Evolutionary conservation across 805 yeast species (phyloP).

Genomic region (Millerago galiae): DNA sequence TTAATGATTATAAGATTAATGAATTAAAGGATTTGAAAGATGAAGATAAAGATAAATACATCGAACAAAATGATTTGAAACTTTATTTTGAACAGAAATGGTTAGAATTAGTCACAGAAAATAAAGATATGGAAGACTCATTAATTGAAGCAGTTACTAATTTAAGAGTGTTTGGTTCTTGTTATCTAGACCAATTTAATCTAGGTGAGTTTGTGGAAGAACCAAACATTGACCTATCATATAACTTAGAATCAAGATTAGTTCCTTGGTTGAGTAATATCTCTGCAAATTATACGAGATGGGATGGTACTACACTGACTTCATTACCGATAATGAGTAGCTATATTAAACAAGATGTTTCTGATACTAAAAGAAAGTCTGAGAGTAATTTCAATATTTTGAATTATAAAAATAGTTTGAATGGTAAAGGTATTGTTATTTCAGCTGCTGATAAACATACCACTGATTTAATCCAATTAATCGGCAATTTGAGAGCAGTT

Average conservation of each 20-base stretch:
- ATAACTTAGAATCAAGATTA: constrained; percentile 30
- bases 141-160: constrained; percentile 21
- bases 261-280: constrained; percentile 34
- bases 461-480: constrained; percentile 21
- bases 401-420: constrained; percentile 21
- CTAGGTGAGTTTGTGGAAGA: background rate
- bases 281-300: constrained; percentile 32
- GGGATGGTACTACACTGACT: constrained; percentile 26
- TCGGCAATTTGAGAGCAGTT: constrained; percentile 35
- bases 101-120: constrained; percentile 12
- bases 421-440: constrained; percentile 30
- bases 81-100: constrained; percentile 7
- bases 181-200: constrained; percentile 21
- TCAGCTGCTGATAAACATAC: constrained; percentile 26
- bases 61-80: constrained; percentile 10
- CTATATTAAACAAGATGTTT: constrained; percentile 10
- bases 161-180: constrained; percentile 24
- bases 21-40: constrained; percentile 6
- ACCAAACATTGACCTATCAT: constrained; percentile 5
- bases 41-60: constrained; percentile 13
- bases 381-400: constrained; percentile 19
- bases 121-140: constrained; percentile 18
- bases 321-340: constrained; percentile 14
- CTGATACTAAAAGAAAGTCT: background rate
- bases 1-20: constrained; percentile 10